Percentiles rank a stretch among this genome's conserved stretches.
Conservation (phyloP, 345 rosid species). For the Populus euphratica region DNA sequence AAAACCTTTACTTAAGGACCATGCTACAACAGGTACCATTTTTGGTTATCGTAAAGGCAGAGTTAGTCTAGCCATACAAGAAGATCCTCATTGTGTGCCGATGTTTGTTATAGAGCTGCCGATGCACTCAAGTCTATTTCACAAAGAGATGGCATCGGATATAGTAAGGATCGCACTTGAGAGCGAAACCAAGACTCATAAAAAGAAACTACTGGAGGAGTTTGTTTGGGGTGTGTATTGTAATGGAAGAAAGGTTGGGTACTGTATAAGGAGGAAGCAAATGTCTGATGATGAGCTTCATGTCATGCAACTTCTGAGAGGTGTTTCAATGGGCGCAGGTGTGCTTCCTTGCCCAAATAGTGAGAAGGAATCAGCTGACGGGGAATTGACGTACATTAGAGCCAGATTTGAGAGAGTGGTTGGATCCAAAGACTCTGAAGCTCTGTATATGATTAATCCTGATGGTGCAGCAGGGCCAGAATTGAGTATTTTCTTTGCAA, state of each 20-base stretch:
- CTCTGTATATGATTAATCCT: constrained; percentile 91
- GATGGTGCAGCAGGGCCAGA: constrained; percentile 85
- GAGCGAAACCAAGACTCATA: constrained; percentile 77
- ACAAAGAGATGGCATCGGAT: constrained; percentile 93
- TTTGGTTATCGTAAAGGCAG: constrained; percentile 87
- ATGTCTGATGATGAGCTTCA: constrained; percentile 82
- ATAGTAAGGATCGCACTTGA: constrained; percentile 77
- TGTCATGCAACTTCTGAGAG: constrained; percentile 77
- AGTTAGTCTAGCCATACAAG: constrained; percentile 79
- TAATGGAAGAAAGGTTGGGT: constrained; percentile 82
- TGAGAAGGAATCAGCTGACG: constrained; percentile 53
- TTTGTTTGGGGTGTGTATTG: constrained; percentile 92
- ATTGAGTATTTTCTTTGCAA: constrained; percentile 81
- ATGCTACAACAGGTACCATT: constrained; percentile 75
- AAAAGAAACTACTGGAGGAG: constrained; percentile 78
- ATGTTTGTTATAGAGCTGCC: constrained; percentile 84
- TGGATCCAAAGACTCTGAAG: constrained; percentile 90
- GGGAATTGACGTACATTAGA: constrained; percentile 83
- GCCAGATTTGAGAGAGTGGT: constrained; percentile 81
- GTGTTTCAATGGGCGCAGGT: constrained; percentile 98
- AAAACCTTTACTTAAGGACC: constrained; percentile 71
- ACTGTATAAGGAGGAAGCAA: constrained; percentile 78
- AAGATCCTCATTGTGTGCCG: constrained; percentile 84
- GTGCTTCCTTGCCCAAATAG: constrained; percentile 70
- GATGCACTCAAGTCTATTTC: constrained; percentile 58